Base-by-base conservation (phyloP, 2,329 filamentous ascomycete genomes). In the Sphaerulina vaccinii region DNA sequence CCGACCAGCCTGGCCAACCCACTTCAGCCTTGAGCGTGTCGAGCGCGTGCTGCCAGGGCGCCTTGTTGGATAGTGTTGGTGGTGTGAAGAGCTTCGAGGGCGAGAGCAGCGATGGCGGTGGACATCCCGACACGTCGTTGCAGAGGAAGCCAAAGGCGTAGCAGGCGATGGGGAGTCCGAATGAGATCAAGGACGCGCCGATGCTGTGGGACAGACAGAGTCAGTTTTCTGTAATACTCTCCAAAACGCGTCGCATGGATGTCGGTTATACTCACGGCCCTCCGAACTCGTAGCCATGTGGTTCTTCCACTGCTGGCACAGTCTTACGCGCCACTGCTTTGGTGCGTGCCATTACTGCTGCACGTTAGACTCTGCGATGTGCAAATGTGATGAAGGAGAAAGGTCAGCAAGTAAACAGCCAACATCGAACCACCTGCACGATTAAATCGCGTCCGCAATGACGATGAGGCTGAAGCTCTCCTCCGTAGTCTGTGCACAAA, bases 51-150 rank as follows among this genome's bases (percentile, higher is more conserved):
- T 63, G 48, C 60, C 59, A 64, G 8, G 58, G 57, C 1, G 63
- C 61, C 37, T 68, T 59, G n/a, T 61, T 62, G 5, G 65, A 65
- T 11, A 62, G 53, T 1, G 49, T 32, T 4, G 63, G 57, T 19
- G 62, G 45, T 2, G 64, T 59, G 60, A 68, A 68, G 54, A 96
- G 73, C 7, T 81, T 86, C 51, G 80, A 84, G 24, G 88, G 90
- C 60, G 80, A 78, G 32, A 95, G 79, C 7, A 92, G 78, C 3
- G 88, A 90, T 3, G 91, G 90, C 2, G 88, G 85, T 40, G 92
- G 93, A 68, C 93, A 97, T 52, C 93, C 92, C 7, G 89, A 86
- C 58, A 95, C 77, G 70, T 97, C 91, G 74, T 96, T 97, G 79
- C 92, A 96, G 64, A 86, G 77, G 67, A 96, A 95, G 40, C 85